Percentiles rank a stretch among this genome's conserved stretches.
These are phyloP conservation scores for Penicillium sp. DNA, from an alignment of 2,329 filamentous ascomycete genomes.

Conservation along the genomic window DNA sequence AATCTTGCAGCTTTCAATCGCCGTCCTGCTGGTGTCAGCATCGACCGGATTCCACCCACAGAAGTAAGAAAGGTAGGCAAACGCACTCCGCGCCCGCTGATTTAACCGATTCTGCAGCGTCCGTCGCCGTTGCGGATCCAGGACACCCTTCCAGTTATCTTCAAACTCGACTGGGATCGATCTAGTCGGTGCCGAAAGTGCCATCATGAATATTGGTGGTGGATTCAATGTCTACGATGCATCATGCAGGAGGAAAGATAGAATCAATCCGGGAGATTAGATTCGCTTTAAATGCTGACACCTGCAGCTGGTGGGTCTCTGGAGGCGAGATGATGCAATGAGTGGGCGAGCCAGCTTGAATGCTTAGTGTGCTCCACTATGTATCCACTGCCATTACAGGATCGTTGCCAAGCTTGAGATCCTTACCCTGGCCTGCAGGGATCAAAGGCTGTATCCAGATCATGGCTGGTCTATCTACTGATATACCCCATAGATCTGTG, in stretches of 20 bases:
- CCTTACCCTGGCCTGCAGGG: no score
- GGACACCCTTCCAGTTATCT: conserved; percentile 10
- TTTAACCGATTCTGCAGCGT: conserved; percentile 28
- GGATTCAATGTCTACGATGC: neutral
- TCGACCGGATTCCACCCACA: neutral
- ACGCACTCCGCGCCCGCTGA: conserved; percentile 28
- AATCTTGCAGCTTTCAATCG: neutral
- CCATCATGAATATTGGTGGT: neutral
- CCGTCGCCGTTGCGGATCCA: conserved; percentile 22
- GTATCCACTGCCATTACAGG: neutral
- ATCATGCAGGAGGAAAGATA: neutral
- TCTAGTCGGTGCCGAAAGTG: no score
- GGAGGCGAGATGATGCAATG: neutral
- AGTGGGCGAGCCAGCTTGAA: neutral
- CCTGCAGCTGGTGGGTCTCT: neutral
- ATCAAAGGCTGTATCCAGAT: no score
- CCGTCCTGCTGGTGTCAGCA: neutral
- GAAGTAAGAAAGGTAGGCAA: neutral
- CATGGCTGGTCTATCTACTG: no score
- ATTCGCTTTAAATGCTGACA: conserved; percentile 7
- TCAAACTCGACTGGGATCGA: neutral
- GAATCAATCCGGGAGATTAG: neutral
- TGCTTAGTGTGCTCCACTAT: neutral
- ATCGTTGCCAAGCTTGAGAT: no score
- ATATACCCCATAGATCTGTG: no score